These are phyloP conservation scores for Peronosclerospora sorghi DNA, from an alignment of 352 stramenopile genomes.

Conservation along the genomic window DNA sequence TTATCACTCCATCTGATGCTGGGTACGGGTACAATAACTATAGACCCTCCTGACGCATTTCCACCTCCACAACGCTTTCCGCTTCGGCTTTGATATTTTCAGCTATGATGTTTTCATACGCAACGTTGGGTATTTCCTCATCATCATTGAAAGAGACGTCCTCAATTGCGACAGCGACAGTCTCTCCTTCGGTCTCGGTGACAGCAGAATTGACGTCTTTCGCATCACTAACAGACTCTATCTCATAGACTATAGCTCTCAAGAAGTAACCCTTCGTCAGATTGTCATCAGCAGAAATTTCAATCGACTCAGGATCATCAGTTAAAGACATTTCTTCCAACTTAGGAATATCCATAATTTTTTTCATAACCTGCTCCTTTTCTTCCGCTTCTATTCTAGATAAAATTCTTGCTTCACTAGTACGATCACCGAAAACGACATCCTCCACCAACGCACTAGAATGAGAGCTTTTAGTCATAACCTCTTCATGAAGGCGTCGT, in stretches of 20 bases:
- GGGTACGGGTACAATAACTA: constrained; percentile 4
- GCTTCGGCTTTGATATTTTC: neutral
- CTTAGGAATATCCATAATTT: neutral
- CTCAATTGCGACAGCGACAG: neutral
- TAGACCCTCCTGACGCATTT: constrained; percentile 5
- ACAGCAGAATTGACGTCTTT: neutral
- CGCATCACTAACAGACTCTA: constrained; percentile 1
- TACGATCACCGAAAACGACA: neutral
- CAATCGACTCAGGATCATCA: neutral
- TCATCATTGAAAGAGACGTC: neutral
- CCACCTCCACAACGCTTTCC: constrained; percentile 10
- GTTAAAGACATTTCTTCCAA: neutral
- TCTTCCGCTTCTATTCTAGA: neutral
- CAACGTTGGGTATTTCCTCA: neutral
- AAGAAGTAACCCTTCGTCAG: neutral
- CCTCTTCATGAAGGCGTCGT: neutral
- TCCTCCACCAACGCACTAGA: neutral
- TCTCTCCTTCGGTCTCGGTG: constrained; percentile 1
- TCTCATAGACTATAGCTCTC: neutral
- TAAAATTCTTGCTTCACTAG: neutral
- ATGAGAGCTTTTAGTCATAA: neutral
- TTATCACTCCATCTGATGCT: neutral
- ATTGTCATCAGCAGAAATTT: neutral
- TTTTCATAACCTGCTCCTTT: neutral
- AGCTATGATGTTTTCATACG: neutral